Evolutionary conservation across 306 rosid species (phyloP), one percentile per base, ranked within the genome.

Genomic region (Mimosa bimucronata): DNA sequence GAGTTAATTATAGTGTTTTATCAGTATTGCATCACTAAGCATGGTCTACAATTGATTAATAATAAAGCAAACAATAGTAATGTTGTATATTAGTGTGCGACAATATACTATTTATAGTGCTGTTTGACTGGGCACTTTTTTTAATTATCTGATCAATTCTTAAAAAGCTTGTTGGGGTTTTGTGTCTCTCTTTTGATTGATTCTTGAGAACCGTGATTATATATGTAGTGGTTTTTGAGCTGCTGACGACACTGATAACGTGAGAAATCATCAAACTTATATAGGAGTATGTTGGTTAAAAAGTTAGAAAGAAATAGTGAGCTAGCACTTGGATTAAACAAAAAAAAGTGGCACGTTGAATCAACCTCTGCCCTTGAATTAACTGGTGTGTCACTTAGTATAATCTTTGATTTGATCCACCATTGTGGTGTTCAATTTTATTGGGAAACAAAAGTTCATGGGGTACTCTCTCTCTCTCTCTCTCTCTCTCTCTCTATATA

Each of bases 231-330:
- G 82, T 77, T 81, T 81, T 79, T 79, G 41, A 23, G 79, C 61
- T 46, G 72, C 48, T 83, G 89, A 85, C 88, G 82, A 57, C 88
- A 87, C 40, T 85, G 48, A 66, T 77, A 78, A 80, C 89, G 89
- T 76, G 82, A 83, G 89, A 85, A 81, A 74, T 85, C 88, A 76
- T 82, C 44, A 72, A 76, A 40, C 28, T 67, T 40, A 42, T 42
- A 42, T 42, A 67, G 31, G 16, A 58, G 65, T 4, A 58, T 38
- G 73, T 79, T 45, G 48, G 62, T 73, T 57, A 71, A 74, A 80
- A 79, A 69, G 45, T 0, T 50, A 48, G 55, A 57, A 55, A 0
- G 1, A 14, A 71, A 4, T 61, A 50, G 10, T 8, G 18, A 68
- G 31, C 38, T 25, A 11, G 50, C 73, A 67, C 73, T 67, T 18